Evolutionary conservation across 768 basidiomycete species (phyloP).

Genomic region (Phallus indusiatus): DNA sequence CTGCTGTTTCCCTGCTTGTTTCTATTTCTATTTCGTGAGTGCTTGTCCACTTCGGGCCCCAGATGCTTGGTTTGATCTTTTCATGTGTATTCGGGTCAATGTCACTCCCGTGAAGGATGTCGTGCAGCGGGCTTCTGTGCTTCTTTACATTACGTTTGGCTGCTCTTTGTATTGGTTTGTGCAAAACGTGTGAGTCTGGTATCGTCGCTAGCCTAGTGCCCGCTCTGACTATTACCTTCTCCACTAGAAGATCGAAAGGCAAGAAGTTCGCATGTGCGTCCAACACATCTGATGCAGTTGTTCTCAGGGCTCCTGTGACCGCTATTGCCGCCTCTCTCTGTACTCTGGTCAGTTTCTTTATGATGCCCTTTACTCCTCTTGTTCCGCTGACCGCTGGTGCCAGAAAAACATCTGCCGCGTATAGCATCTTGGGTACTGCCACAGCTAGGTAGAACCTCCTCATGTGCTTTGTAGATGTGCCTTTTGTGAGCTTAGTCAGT

Average conservation of each 20-base stretch:
- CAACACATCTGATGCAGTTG: slow-evolving; percentile 17
- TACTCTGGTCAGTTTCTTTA: slow-evolving; percentile 11
- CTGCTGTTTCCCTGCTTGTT: slow-evolving; percentile 4
- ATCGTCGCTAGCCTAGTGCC: slow-evolving; percentile 15
- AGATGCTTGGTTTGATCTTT: slow-evolving; percentile 12
- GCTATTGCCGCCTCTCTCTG: slow-evolving; percentile 16
- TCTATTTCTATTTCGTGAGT: neutral
- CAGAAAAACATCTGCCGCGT: slow-evolving; percentile 17
- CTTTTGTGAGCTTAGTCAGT: neutral
- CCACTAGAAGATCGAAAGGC: slow-evolving; percentile 14
- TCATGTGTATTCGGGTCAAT: slow-evolving; percentile 12
- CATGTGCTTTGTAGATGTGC: neutral
- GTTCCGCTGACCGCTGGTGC: neutral
- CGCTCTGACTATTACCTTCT: slow-evolving; percentile 9
- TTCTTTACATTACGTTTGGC: slow-evolving; percentile 2
- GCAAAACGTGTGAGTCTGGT: slow-evolving; percentile 14
- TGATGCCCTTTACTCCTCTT: neutral
- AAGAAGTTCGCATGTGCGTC: slow-evolving; percentile 14
- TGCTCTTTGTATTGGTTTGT: slow-evolving; percentile 5
- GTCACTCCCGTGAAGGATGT: slow-evolving; percentile 11
- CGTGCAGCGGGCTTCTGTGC: slow-evolving; percentile 18
- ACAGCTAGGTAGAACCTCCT: slow-evolving; percentile 11
- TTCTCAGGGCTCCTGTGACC: slow-evolving; percentile 17
- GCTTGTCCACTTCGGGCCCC: slow-evolving; percentile 9
- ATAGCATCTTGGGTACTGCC: slow-evolving; percentile 18